Conservation (phyloP, 805 yeast genomes). For the Starmerella scarabaei region DNA sequence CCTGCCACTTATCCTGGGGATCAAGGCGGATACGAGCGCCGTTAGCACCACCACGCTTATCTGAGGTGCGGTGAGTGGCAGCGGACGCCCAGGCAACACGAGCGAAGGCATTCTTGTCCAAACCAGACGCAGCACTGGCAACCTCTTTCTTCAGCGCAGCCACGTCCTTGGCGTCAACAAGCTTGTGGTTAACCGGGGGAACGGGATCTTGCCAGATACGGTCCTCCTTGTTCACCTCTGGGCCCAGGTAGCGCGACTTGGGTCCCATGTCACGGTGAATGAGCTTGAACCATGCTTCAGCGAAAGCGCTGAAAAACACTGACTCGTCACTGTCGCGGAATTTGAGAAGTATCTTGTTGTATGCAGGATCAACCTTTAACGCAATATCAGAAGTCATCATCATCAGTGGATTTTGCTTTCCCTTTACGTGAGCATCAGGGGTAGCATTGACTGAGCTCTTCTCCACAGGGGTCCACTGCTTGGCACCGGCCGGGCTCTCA, state of each 20-base stretch:
- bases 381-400: slow-evolving; percentile 19
- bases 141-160: slow-evolving; percentile 7
- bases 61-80: slow-evolving; percentile 15
- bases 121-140: background rate
- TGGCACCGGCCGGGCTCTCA: slow-evolving; percentile 16
- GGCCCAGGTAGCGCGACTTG: slow-evolving; percentile 15
- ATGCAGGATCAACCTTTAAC: slow-evolving; percentile 15
- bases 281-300: slow-evolving; percentile 18
- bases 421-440: slow-evolving; percentile 16
- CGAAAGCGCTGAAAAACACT: slow-evolving; percentile 16
- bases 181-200: slow-evolving; percentile 9
- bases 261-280: slow-evolving; percentile 20
- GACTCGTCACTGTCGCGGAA: slow-evolving; percentile 8
- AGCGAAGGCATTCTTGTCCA: slow-evolving; percentile 12
- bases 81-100: slow-evolving; percentile 19
- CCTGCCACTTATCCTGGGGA: slow-evolving; percentile 19
- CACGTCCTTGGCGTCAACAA: slow-evolving; percentile 13
- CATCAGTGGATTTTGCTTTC: slow-evolving; percentile 12
- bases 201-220: slow-evolving; percentile 18
- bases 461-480: slow-evolving; percentile 16
- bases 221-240: slow-evolving; percentile 13
- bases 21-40: slow-evolving; percentile 17
- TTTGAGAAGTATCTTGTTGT: slow-evolving; percentile 9
- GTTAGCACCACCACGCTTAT: slow-evolving; percentile 18
- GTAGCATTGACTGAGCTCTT: slow-evolving; percentile 7